Percentiles rank a stretch among this genome's conserved stretches.
These are phyloP conservation scores for Pisolithus tinctorius DNA, from an alignment of 768 basidiomycete genomes.

Conservation along the genomic window DNA sequence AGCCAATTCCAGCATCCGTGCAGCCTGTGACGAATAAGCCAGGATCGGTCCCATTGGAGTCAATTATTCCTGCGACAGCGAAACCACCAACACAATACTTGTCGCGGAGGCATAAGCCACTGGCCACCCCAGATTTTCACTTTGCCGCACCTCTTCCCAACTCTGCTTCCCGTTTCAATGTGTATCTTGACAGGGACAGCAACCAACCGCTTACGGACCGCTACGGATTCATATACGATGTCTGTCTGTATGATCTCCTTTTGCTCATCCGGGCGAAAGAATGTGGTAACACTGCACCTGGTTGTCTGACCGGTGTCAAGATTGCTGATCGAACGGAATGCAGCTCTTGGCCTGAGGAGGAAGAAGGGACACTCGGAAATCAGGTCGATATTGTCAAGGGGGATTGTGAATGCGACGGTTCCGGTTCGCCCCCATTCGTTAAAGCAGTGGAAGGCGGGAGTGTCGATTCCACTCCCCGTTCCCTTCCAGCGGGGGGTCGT, in stretches of 20 bases:
- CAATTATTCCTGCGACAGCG: conserved; percentile 71
- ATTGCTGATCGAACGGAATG: conserved; percentile 79
- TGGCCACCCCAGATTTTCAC: conserved; percentile 68
- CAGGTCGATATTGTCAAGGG: conserved; percentile 34
- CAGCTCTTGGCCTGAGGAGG: conserved; percentile 70
- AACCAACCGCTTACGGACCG: conserved; percentile 71
- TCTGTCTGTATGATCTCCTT: conserved; percentile 73
- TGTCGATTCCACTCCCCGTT: conserved; percentile 6
- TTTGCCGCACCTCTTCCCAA: conserved; percentile 59
- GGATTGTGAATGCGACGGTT: conserved; percentile 35
- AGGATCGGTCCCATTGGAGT: conserved; percentile 61
- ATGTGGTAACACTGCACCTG: conserved; percentile 71
- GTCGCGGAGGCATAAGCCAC: conserved; percentile 63
- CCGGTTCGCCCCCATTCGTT: conserved; percentile 3
- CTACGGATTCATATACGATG: conserved; percentile 88
- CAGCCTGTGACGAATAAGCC: conserved; percentile 26
- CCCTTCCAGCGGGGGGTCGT: conserved; percentile 13
- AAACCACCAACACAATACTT: conserved; percentile 85
- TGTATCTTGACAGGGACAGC: conserved; percentile 44
- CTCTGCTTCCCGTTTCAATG: conserved; percentile 48
- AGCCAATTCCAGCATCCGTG: conserved; percentile 7
- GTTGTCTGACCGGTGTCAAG: conserved; percentile 81
- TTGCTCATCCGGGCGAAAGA: conserved; percentile 67
- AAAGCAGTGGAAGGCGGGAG: conserved; percentile 8
- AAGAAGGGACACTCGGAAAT: conserved; percentile 33